Evolutionary conservation across 495 filamentous ascomycete genomes (phyloP), one percentile per base, ranked within the genome.

Genomic region (Penicillium coffeae): DNA sequence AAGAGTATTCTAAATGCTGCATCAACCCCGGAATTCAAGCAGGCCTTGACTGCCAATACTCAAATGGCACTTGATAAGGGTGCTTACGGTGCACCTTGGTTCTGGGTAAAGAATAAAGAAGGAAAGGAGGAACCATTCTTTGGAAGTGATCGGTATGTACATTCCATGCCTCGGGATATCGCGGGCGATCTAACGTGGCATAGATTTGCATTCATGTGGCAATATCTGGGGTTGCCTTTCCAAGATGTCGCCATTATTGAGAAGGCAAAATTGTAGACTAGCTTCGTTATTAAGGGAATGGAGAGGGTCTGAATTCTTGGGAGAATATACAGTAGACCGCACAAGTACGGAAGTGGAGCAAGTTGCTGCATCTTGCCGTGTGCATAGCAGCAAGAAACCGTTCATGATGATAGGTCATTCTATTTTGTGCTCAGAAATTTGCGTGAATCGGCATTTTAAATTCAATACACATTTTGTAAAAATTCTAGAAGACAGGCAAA

Each of bases 81-180:
- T 0, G 86, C 86, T 1, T 90, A 86, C 64, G 87, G 87, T 0
- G 80, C 81, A 43, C 87, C 87, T 1, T 91, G 87, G 85, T 71
- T 88, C 48, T 85, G 80, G 76, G 86, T 83, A n/a, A 69, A 62
- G n/a, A 80, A 88, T 56, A 55, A 44, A 12, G 64, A 72, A 8
- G 83, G 83, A 3, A 59, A 69, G 42, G 71, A 69, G 43, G 82
- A 87, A 68, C 82, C 84, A 2, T 89, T 89, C 62, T 90, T 90
- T 63, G 87, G 87, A 2, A 88, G 85, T 65, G 87, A 89, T 67
- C 72, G 86, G 69, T 88, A 41, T 38, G 60, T 56, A 7, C 15
- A 0, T 66, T 35, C 65, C 45, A 54, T 63, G 63, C n/a, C 45
- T 45, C 35, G 19, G 30, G 9, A 36, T 32, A 5, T 20, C 21